Evolutionary conservation across 176 grass and related monocot genomes (phyloP).

Genomic region (Triticum dicoccoides): DNA sequence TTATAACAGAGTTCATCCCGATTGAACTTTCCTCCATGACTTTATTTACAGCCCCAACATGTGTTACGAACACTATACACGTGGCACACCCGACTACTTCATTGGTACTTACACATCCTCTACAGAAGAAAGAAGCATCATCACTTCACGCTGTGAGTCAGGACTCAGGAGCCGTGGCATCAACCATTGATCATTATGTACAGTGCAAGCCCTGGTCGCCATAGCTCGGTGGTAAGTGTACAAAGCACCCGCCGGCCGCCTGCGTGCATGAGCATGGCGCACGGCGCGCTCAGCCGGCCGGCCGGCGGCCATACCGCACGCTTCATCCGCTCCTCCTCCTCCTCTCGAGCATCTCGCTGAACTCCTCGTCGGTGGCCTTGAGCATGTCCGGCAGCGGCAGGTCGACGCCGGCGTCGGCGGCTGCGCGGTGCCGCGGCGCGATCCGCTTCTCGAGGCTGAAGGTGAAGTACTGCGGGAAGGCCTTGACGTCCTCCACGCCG

Average conservation of each 20-base stretch:
- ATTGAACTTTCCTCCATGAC: neutral
- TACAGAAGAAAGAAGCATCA: neutral
- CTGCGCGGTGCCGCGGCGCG: conserved; percentile 51
- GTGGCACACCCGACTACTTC: neutral
- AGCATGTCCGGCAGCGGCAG: conserved; percentile 58
- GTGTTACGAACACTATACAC: neutral
- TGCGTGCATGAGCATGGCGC: neutral
- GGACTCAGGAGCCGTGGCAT: neutral
- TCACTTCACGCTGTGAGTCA: neutral
- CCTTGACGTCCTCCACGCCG: conserved; percentile 65
- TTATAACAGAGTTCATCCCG: neutral
- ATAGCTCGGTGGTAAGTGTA: neutral
- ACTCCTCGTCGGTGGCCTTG: conserved; percentile 69
- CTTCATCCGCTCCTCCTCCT: neutral
- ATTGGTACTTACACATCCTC: neutral
- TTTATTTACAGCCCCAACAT: neutral
- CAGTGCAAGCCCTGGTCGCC: neutral
- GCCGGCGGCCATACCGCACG: too few species aligned
- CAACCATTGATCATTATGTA: conserved; percentile 32
- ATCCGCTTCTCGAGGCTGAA: conserved; percentile 77
- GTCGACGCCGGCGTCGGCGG: conserved; percentile 39
- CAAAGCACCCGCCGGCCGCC: neutral
- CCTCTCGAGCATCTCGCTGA: conserved; percentile 49
- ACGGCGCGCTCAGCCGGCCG: neutral
- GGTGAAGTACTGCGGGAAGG: conserved; percentile 77